Evolutionary conservation across 139 green algal genomes (phyloP), one percentile per base, ranked within the genome.

Genomic region (Chlamydomonas schloesseri): DNA sequence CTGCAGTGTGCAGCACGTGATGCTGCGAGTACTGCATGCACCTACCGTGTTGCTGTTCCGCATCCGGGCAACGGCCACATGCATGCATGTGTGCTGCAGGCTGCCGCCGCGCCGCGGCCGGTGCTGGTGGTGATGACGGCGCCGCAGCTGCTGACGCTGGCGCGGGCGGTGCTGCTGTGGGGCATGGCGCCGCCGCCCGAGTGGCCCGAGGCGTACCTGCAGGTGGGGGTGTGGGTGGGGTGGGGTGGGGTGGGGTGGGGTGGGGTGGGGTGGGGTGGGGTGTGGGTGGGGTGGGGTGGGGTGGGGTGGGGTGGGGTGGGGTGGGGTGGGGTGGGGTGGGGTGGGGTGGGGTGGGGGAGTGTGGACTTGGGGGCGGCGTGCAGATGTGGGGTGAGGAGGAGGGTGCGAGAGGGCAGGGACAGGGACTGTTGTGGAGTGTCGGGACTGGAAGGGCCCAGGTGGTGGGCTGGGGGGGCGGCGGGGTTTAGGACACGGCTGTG

Each of bases 131-230:
- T 84, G 62, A 42, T 74, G 20, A n/a, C 64, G 29, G 31, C 78
- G n/a, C 42, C 46, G 29, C 78, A 84, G 64, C 78, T 84, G 78
- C 64, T 84, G 37, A 34, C 20, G 20, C 29, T 64, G 29, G 78
- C 78, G 17, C 64, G 78, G 42, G 78, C 78, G 64, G 78, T 84
- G 78, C 42, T 84, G 78, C 42, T 84, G 64, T 84, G 78, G 78
- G 78, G 64, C 5, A 31, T 84, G 64, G 15, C 65, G 46, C 78
- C 78, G 64, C 34, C 24, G 5, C 42, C 29, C 3, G 46, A 34
- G 21, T 84, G 78, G 78, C 18, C 64, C 5, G 64, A 84, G 64
- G 18, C 9, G 29, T 84, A 73, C 46, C 78, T 84, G 62, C 64
- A 84, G 62, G 78, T 74, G 37, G 20, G n/a, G 58, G 36, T 28